Conservation (phyloP, 495 filamentous ascomycete genomes). For the Neurospora sp. region DNA sequence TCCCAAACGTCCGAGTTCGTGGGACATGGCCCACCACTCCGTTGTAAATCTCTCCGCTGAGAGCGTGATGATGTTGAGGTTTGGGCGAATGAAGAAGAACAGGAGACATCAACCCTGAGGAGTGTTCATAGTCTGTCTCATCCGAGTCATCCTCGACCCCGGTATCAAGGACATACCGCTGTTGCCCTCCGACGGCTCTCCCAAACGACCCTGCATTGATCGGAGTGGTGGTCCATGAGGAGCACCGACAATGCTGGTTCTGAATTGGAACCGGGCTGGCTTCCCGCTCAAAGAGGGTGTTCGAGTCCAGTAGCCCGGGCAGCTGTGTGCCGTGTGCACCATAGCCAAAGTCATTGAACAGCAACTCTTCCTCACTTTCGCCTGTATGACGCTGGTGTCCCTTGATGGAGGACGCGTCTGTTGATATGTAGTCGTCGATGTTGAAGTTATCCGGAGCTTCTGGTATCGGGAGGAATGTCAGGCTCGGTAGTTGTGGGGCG, state of each 20-base stretch:
- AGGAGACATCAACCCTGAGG: neutral
- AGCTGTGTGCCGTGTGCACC: conserved; percentile 22
- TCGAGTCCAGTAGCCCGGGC: conserved; percentile 25
- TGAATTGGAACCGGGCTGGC: neutral
- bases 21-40: neutral
- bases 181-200: conserved; percentile 2
- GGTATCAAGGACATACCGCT: conserved; percentile 11
- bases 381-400: conserved; percentile 14
- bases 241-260: neutral
- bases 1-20: neutral
- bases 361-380: conserved; percentile 34
- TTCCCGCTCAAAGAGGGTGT: neutral
- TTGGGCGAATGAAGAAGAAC: neutral
- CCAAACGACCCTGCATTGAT: conserved; percentile 8
- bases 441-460: conserved; percentile 14
- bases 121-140: neutral
- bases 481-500: neutral
- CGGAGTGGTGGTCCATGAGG: neutral
- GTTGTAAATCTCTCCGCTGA: neutral
- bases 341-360: conserved; percentile 32
- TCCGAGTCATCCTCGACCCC: conserved; percentile 6
- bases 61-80: neutral
- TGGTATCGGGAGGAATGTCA: neutral
- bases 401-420: conserved; percentile 27
- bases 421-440: conserved; percentile 32